Evolutionary conservation across 306 rosid genomes (phyloP), one percentile per base, ranked within the genome.

Genomic region (Urtica urens): DNA sequence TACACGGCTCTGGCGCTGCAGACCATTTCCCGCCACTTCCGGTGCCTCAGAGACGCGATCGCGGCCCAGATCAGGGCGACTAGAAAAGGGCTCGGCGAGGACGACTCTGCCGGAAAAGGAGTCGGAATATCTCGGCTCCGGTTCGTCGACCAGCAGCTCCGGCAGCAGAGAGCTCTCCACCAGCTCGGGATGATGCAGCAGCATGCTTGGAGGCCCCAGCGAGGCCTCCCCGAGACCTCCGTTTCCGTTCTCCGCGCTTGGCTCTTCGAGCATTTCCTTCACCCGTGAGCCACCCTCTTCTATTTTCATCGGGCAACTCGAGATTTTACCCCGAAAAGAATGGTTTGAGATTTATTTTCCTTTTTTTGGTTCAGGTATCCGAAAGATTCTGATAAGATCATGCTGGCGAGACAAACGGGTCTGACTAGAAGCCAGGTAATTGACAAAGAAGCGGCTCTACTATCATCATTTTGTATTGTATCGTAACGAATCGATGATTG

Each of bases 251-350:
- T 83, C 34, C 90, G 90, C 2, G 79, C 94, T 50, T 83, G 94
- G 94, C 73, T 83, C 45, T 83, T 83, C 46, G 94, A 83, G 74
- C 94, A 83, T 72, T 83, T 83, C 66, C 94, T 83, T 59, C 86
- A 83, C 57, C 94, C 94, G 94, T 83, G 75, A 65, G 27, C 49
- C 11, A 31, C 51, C 48, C 24, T 38, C 29, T 54, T 39, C 22
- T 6, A 17, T 46, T 17, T 4, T 24, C 19, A 15, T 29, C 22
- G n/a, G 5, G 23, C 16, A n/a, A n/a, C n/a, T n/a, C n/a, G n/a
- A n/a, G n/a, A n/a, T n/a, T n/a, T n/a, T n/a, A n/a, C n/a, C n/a
- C n/a, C n/a, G n/a, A n/a, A n/a, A n/a, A n/a, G n/a, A n/a, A n/a
- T n/a, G n/a, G n/a, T 23, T 47, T 40, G 16, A 63, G 46, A 33